These are phyloP conservation scores for Penicillium riverlandense DNA, from an alignment of 495 filamentous ascomycete species.

Conservation along the genomic window DNA sequence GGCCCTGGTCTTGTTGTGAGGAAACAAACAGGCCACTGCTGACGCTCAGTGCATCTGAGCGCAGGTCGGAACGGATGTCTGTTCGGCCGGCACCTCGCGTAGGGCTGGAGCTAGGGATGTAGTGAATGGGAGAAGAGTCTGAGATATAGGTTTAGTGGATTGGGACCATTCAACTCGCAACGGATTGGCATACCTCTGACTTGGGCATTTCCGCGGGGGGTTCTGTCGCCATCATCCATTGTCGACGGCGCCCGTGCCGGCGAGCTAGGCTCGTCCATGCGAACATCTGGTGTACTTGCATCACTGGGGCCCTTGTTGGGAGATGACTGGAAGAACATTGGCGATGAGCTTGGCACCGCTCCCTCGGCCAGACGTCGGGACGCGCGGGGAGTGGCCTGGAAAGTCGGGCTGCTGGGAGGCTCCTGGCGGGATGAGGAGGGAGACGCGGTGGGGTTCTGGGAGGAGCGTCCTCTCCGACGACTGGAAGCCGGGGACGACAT, in stretches of 20 bases:
- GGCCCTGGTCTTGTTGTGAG: slow-evolving; percentile 43
- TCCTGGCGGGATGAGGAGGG: slow-evolving; percentile 36
- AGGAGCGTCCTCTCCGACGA: slow-evolving; percentile 31
- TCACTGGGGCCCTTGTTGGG: slow-evolving; percentile 50
- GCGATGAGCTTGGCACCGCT: slow-evolving; percentile 59
- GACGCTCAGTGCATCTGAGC: slow-evolving; percentile 61
- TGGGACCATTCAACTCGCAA: not conserved
- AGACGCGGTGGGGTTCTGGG: slow-evolving; percentile 34
- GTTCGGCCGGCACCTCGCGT: slow-evolving; percentile 38
- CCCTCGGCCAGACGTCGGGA: slow-evolving; percentile 36
- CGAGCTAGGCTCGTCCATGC: slow-evolving; percentile 54
- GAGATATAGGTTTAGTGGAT: slow-evolving; percentile 1
- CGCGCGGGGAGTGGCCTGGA: slow-evolving; percentile 37
- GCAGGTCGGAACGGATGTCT: slow-evolving; percentile 43
- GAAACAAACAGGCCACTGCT: slow-evolving; percentile 84
- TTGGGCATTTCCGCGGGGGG: slow-evolving; percentile 60
- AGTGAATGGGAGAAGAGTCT: slow-evolving; percentile 91
- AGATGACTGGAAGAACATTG: slow-evolving; percentile 77
- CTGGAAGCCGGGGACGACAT: slow-evolving; percentile 46
- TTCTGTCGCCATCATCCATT: slow-evolving; percentile 57
- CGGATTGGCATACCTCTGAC: slow-evolving; percentile 55
- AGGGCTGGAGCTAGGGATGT: slow-evolving; percentile 80
- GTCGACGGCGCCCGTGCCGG: no score
- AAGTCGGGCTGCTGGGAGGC: slow-evolving; percentile 31
- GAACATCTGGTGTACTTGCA: slow-evolving; percentile 47